Evolutionary conservation across 371 early-diverging fungal species (phyloP), one percentile per base, ranked within the genome.

Genomic region (Blakeslea trispora): DNA sequence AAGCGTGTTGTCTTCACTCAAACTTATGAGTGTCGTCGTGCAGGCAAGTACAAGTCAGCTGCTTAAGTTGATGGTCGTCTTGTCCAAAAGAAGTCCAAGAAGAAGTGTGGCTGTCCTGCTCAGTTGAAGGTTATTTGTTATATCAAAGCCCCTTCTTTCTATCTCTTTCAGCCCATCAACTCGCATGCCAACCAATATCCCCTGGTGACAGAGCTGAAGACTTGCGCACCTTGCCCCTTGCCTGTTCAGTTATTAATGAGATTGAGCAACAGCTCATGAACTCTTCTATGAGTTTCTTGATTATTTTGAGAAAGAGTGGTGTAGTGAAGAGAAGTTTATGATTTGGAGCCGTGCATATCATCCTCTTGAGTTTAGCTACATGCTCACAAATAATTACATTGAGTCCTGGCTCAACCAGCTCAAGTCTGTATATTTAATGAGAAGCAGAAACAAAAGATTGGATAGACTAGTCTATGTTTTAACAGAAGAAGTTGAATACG

Each of bases 381-480:
- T 54, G 37, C 39, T 47, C 19, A 48, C 56, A 8, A 55, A 55
- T 17, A 55, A 47, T 34, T 44, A 53, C 18, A 31, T 43, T 17
- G 54, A 53, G n/a, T 44, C 19, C 23, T 44, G 45, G 54, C 51
- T 50, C 21, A 57, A 57, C 39, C 31, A 57, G 18, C 43, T 57
- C 10, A 49, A 49, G 32, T 24, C 48, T 14, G 45, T 19, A 4
- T 56, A 49, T 35, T 46, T 56, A 8, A 18, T 49, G 18, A 48
- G 57, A 40, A 49, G 31, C 44, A 31, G 15, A 41, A 50, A 50
- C 19, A 48, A 48, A 46, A 37, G 42, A 31, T 17, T 57, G 6
- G 50, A 57, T 32, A 5, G 50, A 8, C 34, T 57, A 28, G 11
- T 57, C 7, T 50, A 56, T 42, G 28, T 49, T 31, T 32, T 56